Percentiles rank a stretch among this genome's conserved stretches.
Evolutionary conservation across 139 green algal species (phyloP).

Genomic region (Volvox africanus): DNA sequence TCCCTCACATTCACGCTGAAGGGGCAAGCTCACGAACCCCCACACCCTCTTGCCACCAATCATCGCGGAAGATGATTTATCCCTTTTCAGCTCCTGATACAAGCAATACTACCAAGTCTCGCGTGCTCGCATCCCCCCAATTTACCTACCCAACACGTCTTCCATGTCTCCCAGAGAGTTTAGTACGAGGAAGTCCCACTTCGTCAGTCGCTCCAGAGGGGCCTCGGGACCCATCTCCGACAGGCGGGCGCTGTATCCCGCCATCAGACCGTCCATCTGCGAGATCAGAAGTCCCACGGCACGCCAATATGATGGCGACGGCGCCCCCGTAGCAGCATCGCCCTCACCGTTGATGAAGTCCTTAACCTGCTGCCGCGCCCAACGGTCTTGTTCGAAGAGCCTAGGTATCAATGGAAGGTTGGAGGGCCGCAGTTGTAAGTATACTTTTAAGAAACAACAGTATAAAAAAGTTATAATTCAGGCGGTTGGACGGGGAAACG

Average conservation of each 20-base stretch:
- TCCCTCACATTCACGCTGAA: not conserved
- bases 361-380: constrained; percentile 6
- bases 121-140: not conserved
- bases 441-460: too few relatives aligned
- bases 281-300: constrained; percentile 20
- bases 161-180: constrained; percentile 71
- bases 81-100: too few relatives aligned
- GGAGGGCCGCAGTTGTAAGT: too few relatives aligned
- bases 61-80: too few relatives aligned
- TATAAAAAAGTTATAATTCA: too few relatives aligned
- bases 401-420: not conserved
- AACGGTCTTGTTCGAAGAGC: constrained; percentile 39
- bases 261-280: constrained; percentile 27
- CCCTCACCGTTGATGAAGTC: not conserved
- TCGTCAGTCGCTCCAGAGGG: constrained; percentile 46
- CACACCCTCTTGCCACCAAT: too few relatives aligned
- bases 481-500: too few relatives aligned
- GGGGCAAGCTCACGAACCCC: not conserved
- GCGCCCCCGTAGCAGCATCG: not conserved
- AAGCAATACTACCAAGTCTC: too few relatives aligned
- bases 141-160: constrained; percentile 53
- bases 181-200: constrained; percentile 66
- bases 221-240: not conserved
- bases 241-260: constrained; percentile 27
- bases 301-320: constrained; percentile 7